These are phyloP conservation scores for Epichloe aotearoae DNA, from an alignment of 2,329 filamentous ascomycete species.

Conservation along the genomic window DNA sequence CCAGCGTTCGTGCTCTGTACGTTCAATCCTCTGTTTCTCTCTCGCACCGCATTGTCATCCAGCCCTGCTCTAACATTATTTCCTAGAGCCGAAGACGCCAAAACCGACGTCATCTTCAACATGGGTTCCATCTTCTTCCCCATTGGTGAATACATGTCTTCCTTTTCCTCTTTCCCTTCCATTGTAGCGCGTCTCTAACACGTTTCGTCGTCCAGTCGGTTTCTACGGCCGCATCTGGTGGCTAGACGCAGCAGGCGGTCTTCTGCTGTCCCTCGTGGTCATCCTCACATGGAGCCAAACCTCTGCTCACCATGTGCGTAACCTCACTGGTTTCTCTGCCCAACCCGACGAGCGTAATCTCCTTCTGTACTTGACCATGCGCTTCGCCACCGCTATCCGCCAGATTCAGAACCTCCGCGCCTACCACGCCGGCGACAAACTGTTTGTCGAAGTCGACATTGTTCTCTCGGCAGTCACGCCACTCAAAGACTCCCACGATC, in stretches of 20 bases:
- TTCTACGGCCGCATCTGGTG: conserved; percentile 71
- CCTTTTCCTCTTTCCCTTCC: background rate
- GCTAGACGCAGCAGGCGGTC: conserved; percentile 67
- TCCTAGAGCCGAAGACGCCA: conserved; percentile 34
- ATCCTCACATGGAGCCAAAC: conserved; percentile 69
- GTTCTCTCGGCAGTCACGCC: conserved; percentile 65
- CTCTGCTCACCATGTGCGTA: conserved; percentile 63
- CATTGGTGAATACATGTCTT: conserved; percentile 33
- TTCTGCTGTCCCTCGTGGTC: conserved; percentile 65
- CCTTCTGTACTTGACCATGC: conserved; percentile 81
- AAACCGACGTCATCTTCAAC: conserved; percentile 81
- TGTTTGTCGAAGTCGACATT: conserved; percentile 72
- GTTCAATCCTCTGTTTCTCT: conserved; percentile 12
- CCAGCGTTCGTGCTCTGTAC: conserved; percentile 66
- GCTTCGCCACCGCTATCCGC: conserved; percentile 76
- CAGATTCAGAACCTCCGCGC: conserved; percentile 77
- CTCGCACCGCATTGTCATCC: too few relatives aligned
- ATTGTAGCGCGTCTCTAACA: background rate
- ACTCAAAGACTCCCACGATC: conserved; percentile 68
- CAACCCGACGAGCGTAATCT: conserved; percentile 74
- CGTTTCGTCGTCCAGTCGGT: conserved; percentile 35
- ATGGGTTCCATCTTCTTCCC: conserved; percentile 80
- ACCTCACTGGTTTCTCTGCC: conserved; percentile 66
- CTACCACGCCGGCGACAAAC: conserved; percentile 74
- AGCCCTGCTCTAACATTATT: background rate